Evolutionary conservation across 2,329 filamentous ascomycete species (phyloP).

Genomic region (Pestalotiopsis sp.): DNA sequence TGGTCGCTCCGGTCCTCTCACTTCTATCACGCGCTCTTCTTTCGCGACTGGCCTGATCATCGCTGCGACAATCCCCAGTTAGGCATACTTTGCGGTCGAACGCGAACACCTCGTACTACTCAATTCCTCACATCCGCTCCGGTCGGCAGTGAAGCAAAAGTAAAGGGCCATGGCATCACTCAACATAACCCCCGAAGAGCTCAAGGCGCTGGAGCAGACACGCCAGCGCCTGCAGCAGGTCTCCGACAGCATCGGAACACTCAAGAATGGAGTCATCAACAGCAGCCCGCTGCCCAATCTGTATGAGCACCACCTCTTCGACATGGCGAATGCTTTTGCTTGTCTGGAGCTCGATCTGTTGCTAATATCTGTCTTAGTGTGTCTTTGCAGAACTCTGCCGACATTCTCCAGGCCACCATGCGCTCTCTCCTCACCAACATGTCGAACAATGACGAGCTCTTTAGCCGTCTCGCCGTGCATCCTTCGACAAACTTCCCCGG

Average conservation of each 20-base stretch:
- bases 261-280: slow-evolving; percentile 61
- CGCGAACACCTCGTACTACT: background rate
- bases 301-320: slow-evolving; percentile 60
- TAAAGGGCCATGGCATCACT: slow-evolving; percentile 38
- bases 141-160: slow-evolving; percentile 22
- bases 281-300: slow-evolving; percentile 71
- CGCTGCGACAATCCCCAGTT: too few relatives aligned
- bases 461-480: slow-evolving; percentile 72
- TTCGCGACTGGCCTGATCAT: too few relatives aligned
- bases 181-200: slow-evolving; percentile 59
- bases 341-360: background rate
- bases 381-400: slow-evolving; percentile 71
- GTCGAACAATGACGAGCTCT: slow-evolving; percentile 65
- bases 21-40: too few relatives aligned
- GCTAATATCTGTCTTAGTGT: slow-evolving; percentile 46
- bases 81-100: background rate
- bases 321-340: background rate
- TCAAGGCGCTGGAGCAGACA: slow-evolving; percentile 71
- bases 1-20: too few relatives aligned
- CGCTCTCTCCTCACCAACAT: slow-evolving; percentile 67
- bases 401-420: slow-evolving; percentile 73
- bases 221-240: slow-evolving; percentile 70
- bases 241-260: slow-evolving; percentile 66
- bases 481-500: slow-evolving; percentile 77
- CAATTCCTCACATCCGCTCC: background rate